These are phyloP conservation scores for Botrytis deweyae DNA, from an alignment of 2,329 filamentous ascomycete genomes.

Conservation along the genomic window DNA sequence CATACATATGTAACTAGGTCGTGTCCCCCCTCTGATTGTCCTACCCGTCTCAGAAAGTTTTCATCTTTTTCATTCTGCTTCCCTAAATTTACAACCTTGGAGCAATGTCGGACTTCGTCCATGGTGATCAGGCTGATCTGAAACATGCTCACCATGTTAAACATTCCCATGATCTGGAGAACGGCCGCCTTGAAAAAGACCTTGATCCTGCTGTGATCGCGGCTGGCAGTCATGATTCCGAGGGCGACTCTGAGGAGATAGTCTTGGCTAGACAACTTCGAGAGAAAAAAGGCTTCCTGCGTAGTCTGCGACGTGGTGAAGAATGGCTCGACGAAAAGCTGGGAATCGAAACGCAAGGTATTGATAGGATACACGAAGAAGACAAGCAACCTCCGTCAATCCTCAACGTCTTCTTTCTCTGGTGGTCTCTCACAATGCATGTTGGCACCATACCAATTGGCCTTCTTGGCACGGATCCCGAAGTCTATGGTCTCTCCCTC, in stretches of 20 bases:
- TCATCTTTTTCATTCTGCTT: slow-evolving; percentile 2
- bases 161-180: slow-evolving; percentile 31
- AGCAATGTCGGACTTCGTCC: slow-evolving; percentile 32
- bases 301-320: slow-evolving; percentile 41
- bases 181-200: slow-evolving; percentile 27
- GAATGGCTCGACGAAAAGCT: slow-evolving; percentile 46
- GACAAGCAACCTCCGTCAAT: slow-evolving; percentile 45
- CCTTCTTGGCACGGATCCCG: slow-evolving; percentile 45
- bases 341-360: slow-evolving; percentile 49
- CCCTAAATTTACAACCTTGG: neutral
- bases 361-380: slow-evolving; percentile 48
- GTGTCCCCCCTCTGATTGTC: slow-evolving; percentile 14
- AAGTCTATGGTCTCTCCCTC: slow-evolving; percentile 48
- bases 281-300: slow-evolving; percentile 29
- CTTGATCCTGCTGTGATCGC: slow-evolving; percentile 13
- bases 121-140: slow-evolving; percentile 34
- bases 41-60: slow-evolving; percentile 9
- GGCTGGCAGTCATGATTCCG: slow-evolving; percentile 12
- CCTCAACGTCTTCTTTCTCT: slow-evolving; percentile 46
- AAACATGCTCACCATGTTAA: slow-evolving; percentile 29
- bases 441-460: slow-evolving; percentile 43
- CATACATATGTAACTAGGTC: slow-evolving; percentile 22
- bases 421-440: slow-evolving; percentile 47
- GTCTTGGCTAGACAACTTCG: slow-evolving; percentile 33
- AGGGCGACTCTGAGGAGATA: slow-evolving; percentile 25